phyloP scores from a whole-genome alignment of 2,329 filamentous ascomycete species.

The Stemphylium beticola region DNA sequence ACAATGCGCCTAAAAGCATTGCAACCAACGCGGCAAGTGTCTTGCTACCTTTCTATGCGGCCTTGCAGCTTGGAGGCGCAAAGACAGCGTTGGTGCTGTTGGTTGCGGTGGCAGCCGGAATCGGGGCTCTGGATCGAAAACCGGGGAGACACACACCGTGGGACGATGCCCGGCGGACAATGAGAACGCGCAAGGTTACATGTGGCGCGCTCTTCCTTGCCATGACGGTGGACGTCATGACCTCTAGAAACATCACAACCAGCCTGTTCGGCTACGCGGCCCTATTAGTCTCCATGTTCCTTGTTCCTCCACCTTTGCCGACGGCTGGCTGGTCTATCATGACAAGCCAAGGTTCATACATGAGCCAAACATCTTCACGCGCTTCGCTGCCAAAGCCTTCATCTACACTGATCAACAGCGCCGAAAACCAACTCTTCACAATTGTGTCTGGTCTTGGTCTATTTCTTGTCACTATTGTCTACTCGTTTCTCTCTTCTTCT shows the following conservation, averaged over 20 bases:
- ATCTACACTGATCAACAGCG: slow-evolving; percentile 46
- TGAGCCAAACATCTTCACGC: slow-evolving; percentile 25
- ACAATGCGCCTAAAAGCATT: slow-evolving; percentile 27
- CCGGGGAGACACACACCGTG: slow-evolving; percentile 41
- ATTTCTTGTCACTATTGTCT: slow-evolving; percentile 46
- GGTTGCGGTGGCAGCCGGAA: slow-evolving; percentile 53
- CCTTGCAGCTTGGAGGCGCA: slow-evolving; percentile 61
- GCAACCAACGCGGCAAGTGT: slow-evolving; percentile 50
- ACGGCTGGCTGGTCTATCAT: slow-evolving; percentile 41
- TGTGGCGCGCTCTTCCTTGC: slow-evolving; percentile 44
- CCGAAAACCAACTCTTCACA: slow-evolving; percentile 52
- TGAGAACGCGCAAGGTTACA: slow-evolving; percentile 48
- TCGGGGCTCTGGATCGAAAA: slow-evolving; percentile 45
- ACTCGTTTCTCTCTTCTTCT: slow-evolving; percentile 42
- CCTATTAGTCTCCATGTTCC: slow-evolving; percentile 54
- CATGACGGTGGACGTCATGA: slow-evolving; percentile 42
- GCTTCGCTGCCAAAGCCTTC: slow-evolving; percentile 41
- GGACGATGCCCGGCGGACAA: slow-evolving; percentile 42
- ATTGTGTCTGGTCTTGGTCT: slow-evolving; percentile 49
- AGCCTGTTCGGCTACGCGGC: slow-evolving; percentile 56
- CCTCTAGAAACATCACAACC: slow-evolving; percentile 21
- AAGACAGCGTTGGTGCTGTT: slow-evolving; percentile 60
- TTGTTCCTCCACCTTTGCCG: slow-evolving; percentile 58
- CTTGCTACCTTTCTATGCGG: slow-evolving; percentile 62
- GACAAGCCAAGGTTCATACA: slow-evolving; percentile 34